These are phyloP conservation scores for Croton laevigatus DNA, from an alignment of 441 rosid genomes.

Conservation along the genomic window DNA sequence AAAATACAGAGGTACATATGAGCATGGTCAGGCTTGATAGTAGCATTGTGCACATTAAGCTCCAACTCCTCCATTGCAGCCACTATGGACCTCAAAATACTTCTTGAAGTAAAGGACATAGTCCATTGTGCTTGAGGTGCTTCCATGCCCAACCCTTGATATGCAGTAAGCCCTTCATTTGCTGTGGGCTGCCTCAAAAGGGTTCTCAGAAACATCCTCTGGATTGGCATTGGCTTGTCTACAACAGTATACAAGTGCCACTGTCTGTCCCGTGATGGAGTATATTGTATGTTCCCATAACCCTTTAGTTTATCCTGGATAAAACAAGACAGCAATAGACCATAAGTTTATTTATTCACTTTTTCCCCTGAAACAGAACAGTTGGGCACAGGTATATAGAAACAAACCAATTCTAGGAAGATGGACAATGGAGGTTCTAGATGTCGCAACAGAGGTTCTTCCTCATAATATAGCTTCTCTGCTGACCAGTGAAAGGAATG, in stretches of 20 bases:
- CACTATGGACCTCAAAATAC: constrained; percentile 84
- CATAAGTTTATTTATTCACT: constrained; percentile 15
- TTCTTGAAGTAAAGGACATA: constrained; percentile 73
- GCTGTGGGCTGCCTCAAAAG: constrained; percentile 87
- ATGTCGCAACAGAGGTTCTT: constrained; percentile 94
- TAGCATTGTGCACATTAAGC: constrained; percentile 84
- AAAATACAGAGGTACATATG: constrained; percentile 94
- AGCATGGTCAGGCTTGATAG: constrained; percentile 81
- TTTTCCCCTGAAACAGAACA: constrained; percentile 1
- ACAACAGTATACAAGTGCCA: constrained; percentile 94
- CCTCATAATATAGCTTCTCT: constrained; percentile 75
- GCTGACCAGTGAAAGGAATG: constrained; percentile 95
- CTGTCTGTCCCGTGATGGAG: constrained; percentile 84
- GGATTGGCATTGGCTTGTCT: constrained; percentile 76
- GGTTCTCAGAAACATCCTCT: constrained; percentile 97
- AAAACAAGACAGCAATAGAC: constrained; percentile 20
- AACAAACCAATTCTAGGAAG: constrained; percentile 91
- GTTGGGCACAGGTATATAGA: constrained; percentile 11
- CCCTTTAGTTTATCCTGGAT: constrained; percentile 96
- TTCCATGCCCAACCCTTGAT: constrained; percentile 58
- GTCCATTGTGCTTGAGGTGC: constrained; percentile 42
- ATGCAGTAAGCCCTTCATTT: constrained; percentile 58
- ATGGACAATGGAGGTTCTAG: constrained; percentile 97
- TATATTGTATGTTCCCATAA: constrained; percentile 67
- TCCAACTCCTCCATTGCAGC: constrained; percentile 99